Evolutionary conservation across 441 rosid species (phyloP), one percentile per base, ranked within the genome.

Genomic region (Syzygium malaccense): DNA sequence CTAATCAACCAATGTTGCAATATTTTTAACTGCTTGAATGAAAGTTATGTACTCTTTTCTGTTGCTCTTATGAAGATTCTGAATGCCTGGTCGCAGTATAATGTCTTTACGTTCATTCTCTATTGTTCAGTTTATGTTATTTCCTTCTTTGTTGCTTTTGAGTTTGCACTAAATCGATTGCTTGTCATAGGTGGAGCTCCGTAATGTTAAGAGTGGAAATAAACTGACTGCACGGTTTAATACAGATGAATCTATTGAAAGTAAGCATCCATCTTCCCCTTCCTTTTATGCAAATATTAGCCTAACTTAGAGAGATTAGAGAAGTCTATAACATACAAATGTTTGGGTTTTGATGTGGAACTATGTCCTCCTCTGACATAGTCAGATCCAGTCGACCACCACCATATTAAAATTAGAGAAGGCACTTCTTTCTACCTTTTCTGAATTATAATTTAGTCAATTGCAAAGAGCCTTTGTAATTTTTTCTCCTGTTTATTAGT

Each of bases 211-310:
- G 93, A 94, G 88, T 83, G 98, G 99, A 91, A 95, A 91, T 92
- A 98, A 96, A 91, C 92, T 94, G 89, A 98, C 93, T 94, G 90
- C 95, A 56, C 96, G 99, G 86, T 98, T 96, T 92, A 97, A 96
- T 89, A 86, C 98, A 18, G 98, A 97, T 91, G 99, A 98, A 92
- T 89, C 98, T 68, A 92, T 98, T 92, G 98, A 96, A 92, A 98
- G 99, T 97, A 98, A 87, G 95, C 57, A 88, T 86, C 86, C 83
- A 75, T 75, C 83, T 75, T 37, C n/a, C 51, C 83, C n/a, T 41
- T 75, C 51, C 83, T 75, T 75, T 37, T 28, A 75, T 71, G 25
- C 49, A 37, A 25, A 3, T 71, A 37, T 68, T 25, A 37, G 80
- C 49, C 45, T 71, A 71, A 71, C 51, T 37, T 71, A 37, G 80